Base-by-base conservation (phyloP, 2,329 filamentous ascomycete genomes). In the Pseudogymnoascus sp. region DNA sequence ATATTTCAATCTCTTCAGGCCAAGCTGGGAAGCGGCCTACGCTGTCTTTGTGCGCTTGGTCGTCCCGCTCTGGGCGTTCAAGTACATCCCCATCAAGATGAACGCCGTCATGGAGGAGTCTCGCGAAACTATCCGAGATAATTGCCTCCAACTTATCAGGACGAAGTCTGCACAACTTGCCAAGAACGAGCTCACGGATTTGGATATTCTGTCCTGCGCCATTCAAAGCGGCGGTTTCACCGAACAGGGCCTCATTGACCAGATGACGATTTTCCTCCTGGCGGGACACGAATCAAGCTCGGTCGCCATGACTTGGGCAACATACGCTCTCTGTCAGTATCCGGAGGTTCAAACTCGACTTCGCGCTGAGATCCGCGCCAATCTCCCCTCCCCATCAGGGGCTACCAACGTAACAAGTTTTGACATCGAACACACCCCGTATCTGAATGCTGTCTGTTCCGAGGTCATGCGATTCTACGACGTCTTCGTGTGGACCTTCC, bases 191-290 rank as follows among this genome's bases (percentile, higher is more conserved):
- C 74, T 75, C 23, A 75, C 75, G 0, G 85, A 86, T 55, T 74
- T 83, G 7, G 91, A 96, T 72, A 94, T 96, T 63, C 78, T 96
- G 31, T 91, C 88, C 1, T 88, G 93, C 0, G 91, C 91, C 14
- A 78, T 96, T 55, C 83, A 87, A 71, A 91, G 86, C 39, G 89
- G 89, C 58, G 84, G 80, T 6, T 94, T 95, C 74, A 82, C 77
- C 11, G 90, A 94, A 65, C 88, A 91, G 59, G 85, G 90, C 64
- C 82, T 96, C 14, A 83, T 92, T 38, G 89, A 94, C 72, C 91
- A 96, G 75, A 83, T 94, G 72, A 94, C 95, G 90, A 94, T 90
- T 0, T 94, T 95, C 77, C 82, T 95, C 4, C 88, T 88, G 0
- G 91, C 91, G 0, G 87, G 87, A 23, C 90, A 93, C 73, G 89